These are phyloP conservation scores for Tausonia pullulans DNA, from an alignment of 1,284 basidiomycete species.

Conservation along the genomic window DNA sequence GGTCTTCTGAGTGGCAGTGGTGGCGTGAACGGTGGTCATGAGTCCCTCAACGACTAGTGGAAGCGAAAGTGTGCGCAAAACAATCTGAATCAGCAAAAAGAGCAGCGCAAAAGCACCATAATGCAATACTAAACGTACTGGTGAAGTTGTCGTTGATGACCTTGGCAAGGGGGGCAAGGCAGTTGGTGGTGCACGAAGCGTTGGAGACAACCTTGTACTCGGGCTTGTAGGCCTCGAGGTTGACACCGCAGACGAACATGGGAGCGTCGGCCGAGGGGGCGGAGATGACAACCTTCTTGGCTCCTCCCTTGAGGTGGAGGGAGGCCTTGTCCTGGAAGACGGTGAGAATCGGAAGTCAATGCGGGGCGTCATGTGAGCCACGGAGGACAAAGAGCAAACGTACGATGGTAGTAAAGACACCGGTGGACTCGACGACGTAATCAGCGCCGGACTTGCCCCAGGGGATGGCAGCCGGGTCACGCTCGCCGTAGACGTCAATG, in stretches of 20 bases:
- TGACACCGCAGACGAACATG: constrained; percentile 95
- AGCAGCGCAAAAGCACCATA: background rate
- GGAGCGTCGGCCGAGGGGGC: constrained; percentile 97
- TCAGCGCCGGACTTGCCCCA: constrained; percentile 76
- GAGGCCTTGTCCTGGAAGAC: constrained; percentile 53
- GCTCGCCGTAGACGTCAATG: constrained; percentile 74
- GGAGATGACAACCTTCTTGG: constrained; percentile 99
- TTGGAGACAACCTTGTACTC: constrained; percentile 93
- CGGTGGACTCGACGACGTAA: constrained; percentile 96
- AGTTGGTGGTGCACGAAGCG: constrained; percentile 99
- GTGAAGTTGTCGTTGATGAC: constrained; percentile 77
- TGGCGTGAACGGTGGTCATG: constrained; percentile 97
- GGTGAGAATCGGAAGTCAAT: background rate
- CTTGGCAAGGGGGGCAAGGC: constrained; percentile 96
- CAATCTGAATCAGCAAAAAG: background rate
- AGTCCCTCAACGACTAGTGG: constrained; percentile 74
- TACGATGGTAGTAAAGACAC: constrained; percentile 95
- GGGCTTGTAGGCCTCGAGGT: constrained; percentile 86
- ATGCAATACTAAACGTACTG: constrained; percentile 4
- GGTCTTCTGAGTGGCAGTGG: constrained; percentile 98
- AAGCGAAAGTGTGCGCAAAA: background rate
- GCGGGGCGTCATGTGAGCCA: background rate
- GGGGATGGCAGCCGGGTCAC: constrained; percentile 74
- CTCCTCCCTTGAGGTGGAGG: constrained; percentile 94
- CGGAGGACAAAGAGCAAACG: constrained; percentile 20